Evolutionary conservation across 1,284 basidiomycete genomes (phyloP).

Genomic region (Anthracocystis setariae): DNA sequence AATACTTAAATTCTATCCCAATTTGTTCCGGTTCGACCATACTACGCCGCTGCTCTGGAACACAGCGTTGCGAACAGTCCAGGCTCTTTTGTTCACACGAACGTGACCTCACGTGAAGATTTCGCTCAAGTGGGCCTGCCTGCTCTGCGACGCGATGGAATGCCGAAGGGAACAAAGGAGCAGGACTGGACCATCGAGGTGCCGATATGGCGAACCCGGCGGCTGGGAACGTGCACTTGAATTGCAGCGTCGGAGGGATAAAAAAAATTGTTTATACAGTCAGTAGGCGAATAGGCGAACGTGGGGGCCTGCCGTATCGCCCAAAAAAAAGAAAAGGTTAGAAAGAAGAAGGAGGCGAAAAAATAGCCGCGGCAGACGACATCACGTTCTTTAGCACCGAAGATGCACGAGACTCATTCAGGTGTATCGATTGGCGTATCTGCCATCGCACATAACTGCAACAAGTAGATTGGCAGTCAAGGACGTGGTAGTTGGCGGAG

Average conservation of each 20-base stretch:
- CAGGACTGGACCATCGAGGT: background rate
- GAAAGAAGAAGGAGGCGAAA: too few species aligned
- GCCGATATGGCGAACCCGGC: background rate
- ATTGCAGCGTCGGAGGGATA: background rate
- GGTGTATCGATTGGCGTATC: background rate
- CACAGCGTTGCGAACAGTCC: background rate
- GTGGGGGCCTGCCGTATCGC: background rate
- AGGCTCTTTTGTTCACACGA: too few species aligned
- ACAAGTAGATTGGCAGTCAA: too few species aligned
- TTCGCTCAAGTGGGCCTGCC: too few species aligned
- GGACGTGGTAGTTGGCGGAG: too few species aligned
- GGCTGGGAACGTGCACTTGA: constrained; percentile 1
- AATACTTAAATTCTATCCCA: background rate
- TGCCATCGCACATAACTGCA: background rate
- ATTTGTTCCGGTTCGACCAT: too few species aligned
- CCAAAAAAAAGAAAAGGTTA: background rate
- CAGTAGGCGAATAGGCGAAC: background rate
- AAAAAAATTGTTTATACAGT: too few species aligned
- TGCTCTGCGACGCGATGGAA: too few species aligned
- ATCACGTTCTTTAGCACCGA: background rate
- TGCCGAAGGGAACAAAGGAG: background rate
- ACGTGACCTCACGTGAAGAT: too few species aligned
- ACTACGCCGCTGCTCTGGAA: too few species aligned
- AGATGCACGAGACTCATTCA: background rate
- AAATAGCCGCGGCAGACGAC: constrained; percentile 1